These are phyloP conservation scores for Circinella umbellata DNA, from an alignment of 371 early-diverging fungal species.

Conservation along the genomic window DNA sequence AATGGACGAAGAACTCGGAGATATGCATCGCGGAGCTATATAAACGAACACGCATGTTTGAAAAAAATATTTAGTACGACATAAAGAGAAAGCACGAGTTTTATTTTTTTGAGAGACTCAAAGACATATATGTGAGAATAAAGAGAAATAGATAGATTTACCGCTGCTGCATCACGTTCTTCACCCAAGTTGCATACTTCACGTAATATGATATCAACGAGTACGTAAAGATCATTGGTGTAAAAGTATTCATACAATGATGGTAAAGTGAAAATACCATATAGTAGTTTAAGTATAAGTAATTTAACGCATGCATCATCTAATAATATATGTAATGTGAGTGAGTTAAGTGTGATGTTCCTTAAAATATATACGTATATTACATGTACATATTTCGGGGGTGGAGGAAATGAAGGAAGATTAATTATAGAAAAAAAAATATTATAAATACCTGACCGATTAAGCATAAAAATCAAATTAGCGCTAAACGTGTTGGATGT, in stretches of 20 bases:
- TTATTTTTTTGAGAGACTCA: too few relatives aligned
- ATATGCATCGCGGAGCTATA: constrained; percentile 75
- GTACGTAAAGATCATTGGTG: constrained; percentile 86
- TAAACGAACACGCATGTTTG: too few relatives aligned
- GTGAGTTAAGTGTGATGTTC: not conserved
- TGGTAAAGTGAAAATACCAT: constrained; percentile 65
- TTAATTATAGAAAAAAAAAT: not conserved
- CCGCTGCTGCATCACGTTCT: constrained; percentile 61
- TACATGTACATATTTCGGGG: not conserved
- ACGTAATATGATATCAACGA: constrained; percentile 82
- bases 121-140: not conserved
- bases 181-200: constrained; percentile 78
- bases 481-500: constrained; percentile 81
- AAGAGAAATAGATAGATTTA: constrained; percentile 24
- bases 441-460: constrained; percentile 70
- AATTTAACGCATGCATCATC: constrained; percentile 73
- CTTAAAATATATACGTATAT: constrained; percentile 16
- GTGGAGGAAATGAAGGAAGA: not conserved
- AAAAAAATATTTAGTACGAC: too few relatives aligned
- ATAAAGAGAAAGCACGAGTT: too few relatives aligned
- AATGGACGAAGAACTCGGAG: constrained; percentile 75
- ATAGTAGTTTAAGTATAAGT: constrained; percentile 74
- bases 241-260: constrained; percentile 75
- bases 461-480: constrained; percentile 85
- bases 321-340: constrained; percentile 24